A percentile compares a stretch with the other conserved stretches of the same genome.
phyloP scores from a whole-genome alignment of 805 yeast genomes.

The Candida krabiensis region DNA sequence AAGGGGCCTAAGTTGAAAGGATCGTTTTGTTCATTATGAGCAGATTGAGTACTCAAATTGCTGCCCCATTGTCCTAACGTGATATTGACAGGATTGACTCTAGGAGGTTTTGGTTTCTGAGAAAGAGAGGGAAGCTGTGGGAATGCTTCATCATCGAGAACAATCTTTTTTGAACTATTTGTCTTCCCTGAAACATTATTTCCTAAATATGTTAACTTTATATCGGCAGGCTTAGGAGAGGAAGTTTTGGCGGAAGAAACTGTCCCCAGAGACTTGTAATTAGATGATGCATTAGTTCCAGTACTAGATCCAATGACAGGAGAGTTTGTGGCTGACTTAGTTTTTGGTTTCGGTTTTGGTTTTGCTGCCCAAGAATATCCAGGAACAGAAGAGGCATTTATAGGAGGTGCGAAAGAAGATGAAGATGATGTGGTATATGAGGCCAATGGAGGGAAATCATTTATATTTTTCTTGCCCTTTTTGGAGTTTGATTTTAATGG shows the following conservation, averaged over 20 bases:
- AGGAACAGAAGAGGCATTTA: slow-evolving; percentile 16
- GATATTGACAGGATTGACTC: slow-evolving; percentile 52
- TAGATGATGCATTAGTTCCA: slow-evolving; percentile 19
- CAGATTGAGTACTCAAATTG: slow-evolving; percentile 2
- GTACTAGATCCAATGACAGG: slow-evolving; percentile 29
- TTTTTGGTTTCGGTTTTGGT: no score
- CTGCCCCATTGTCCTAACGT: slow-evolving; percentile 35
- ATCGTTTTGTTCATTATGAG: slow-evolving; percentile 12
- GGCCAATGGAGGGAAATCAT: slow-evolving; percentile 15
- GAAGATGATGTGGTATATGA: not conserved
- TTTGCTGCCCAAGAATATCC: slow-evolving; percentile 8
- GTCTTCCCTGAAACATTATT: slow-evolving; percentile 2
- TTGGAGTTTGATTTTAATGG: slow-evolving; percentile 1
- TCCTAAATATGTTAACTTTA: slow-evolving; percentile 14
- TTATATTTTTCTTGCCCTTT: slow-evolving; percentile 1
- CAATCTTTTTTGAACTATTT: slow-evolving; percentile 1
- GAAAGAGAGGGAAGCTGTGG: slow-evolving; percentile 40
- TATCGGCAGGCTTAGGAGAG: slow-evolving; percentile 11
- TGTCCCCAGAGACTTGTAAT: slow-evolving; percentile 5
- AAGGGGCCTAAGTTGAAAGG: slow-evolving; percentile 23
- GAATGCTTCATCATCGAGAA: slow-evolving; percentile 23
- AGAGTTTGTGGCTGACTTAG: not conserved
- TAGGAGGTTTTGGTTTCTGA: slow-evolving; percentile 49
- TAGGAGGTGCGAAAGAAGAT: slow-evolving; percentile 7
- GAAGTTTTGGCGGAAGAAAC: slow-evolving; percentile 11